A percentile compares a stretch with the other conserved stretches of the same genome.
Evolutionary conservation across 768 basidiomycete genomes (phyloP).

Genomic region (Cystoderma amianthinum): DNA sequence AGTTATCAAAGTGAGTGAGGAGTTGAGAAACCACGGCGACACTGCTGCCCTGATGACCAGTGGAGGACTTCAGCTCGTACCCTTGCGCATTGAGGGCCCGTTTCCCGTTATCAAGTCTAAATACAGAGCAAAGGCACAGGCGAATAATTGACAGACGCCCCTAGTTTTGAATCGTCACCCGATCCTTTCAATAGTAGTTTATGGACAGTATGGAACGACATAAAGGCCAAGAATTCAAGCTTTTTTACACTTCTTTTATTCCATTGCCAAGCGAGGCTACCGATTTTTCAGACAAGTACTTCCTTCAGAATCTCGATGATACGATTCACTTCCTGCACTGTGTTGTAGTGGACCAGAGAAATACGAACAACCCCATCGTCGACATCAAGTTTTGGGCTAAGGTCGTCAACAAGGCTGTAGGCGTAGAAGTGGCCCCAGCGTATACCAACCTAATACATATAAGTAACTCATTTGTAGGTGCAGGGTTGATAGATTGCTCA

Average conservation of each 20-base stretch:
- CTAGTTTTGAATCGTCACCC: too few relatives aligned
- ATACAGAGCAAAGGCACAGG: too few relatives aligned
- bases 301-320: conserved; percentile 53
- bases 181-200: too few relatives aligned
- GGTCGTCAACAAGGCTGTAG: conserved; percentile 47
- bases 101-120: too few relatives aligned
- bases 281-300: conserved; percentile 23
- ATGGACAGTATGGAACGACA: too few relatives aligned
- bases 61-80: too few relatives aligned
- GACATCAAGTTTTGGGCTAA: conserved; percentile 49
- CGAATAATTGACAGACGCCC: too few relatives aligned
- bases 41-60: too few relatives aligned
- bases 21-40: too few relatives aligned
- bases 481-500: conserved; percentile 25
- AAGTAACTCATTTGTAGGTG: neutral
- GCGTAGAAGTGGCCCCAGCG: conserved; percentile 79
- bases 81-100: too few relatives aligned
- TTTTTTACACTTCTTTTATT: neutral
- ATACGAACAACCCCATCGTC: conserved; percentile 69
- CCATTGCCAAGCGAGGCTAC: neutral
- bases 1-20: too few relatives aligned
- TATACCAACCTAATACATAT: conserved; percentile 56
- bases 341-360: conserved; percentile 77
- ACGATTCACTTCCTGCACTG: conserved; percentile 56
- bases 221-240: too few relatives aligned